Percentiles rank a stretch among this genome's conserved stretches.
These are phyloP conservation scores for Multifurca ochricompacta DNA, from an alignment of 768 basidiomycete species.

Conservation along the genomic window DNA sequence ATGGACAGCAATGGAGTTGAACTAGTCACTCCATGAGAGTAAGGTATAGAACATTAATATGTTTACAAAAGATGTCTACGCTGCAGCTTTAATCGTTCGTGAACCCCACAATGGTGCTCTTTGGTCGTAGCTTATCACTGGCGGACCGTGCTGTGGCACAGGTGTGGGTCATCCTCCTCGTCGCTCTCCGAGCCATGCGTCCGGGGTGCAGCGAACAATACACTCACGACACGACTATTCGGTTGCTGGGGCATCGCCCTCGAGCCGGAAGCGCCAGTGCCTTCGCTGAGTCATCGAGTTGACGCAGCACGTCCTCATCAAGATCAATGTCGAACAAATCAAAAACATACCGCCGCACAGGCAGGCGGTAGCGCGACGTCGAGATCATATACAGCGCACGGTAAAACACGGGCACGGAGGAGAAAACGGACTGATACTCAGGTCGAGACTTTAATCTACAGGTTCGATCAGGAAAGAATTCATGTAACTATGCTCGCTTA, in stretches of 20 bases:
- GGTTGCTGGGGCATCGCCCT: constrained; percentile 23
- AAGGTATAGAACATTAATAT: not conserved
- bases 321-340: constrained; percentile 87
- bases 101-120: constrained; percentile 21
- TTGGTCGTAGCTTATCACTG: constrained; percentile 18
- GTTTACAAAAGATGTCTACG: not conserved
- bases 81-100: constrained; percentile 4
- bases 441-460: constrained; percentile 68
- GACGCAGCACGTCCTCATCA: constrained; percentile 49
- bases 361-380: constrained; percentile 81
- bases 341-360: constrained; percentile 86
- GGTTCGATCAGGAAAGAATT: constrained; percentile 2
- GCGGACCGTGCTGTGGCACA: constrained; percentile 5
- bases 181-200: constrained; percentile 19
- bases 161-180: constrained; percentile 17
- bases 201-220: constrained; percentile 19
- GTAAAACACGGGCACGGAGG: constrained; percentile 71
- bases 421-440: constrained; percentile 69
- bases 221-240: constrained; percentile 15
- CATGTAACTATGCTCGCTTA: constrained; percentile 3
- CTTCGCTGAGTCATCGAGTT: constrained; percentile 45
- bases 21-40: not conserved
- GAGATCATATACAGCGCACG: constrained; percentile 84
- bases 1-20: not conserved
- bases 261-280: constrained; percentile 33